A percentile compares a stretch with the other conserved stretches of the same genome.
phyloP scores from a whole-genome alignment of 805 yeast species.

The Metschnikowia similis region DNA sequence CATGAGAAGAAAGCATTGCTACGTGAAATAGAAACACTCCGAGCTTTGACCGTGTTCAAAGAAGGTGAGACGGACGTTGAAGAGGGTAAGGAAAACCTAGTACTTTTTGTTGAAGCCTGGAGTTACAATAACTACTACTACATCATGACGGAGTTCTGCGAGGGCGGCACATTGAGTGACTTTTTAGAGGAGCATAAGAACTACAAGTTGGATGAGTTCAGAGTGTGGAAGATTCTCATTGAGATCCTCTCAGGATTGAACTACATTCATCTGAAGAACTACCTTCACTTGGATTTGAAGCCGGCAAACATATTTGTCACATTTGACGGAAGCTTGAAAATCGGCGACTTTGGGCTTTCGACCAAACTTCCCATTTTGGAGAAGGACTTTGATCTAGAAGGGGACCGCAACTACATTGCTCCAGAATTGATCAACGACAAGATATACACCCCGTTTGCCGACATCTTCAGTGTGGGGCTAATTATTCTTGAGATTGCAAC shows the following conservation, averaged over 20 bases:
- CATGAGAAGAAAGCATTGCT: constrained; percentile 56
- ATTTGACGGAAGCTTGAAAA: constrained; percentile 88
- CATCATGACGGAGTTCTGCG: constrained; percentile 93
- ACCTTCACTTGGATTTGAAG: constrained; percentile 85
- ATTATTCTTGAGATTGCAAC: constrained; percentile 95
- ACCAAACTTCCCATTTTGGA: constrained; percentile 67
- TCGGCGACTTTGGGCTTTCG: constrained; percentile 97
- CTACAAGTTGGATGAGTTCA: constrained; percentile 84
- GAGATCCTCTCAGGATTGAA: constrained; percentile 77
- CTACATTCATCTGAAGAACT: constrained; percentile 69
- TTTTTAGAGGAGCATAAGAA: constrained; percentile 73
- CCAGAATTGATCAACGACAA: constrained; percentile 87
- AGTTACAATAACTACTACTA: constrained; percentile 70
- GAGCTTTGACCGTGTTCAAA: constrained; percentile 38
- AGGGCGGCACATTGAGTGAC: constrained; percentile 83
- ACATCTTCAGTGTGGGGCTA: constrained; percentile 88
- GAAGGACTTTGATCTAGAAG: constrained; percentile 81
- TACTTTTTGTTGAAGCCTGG: constrained; percentile 83
- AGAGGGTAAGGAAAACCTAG: constrained; percentile 73
- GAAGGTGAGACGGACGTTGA: constrained; percentile 39
- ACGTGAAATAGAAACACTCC: constrained; percentile 74
- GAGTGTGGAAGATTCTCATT: constrained; percentile 93
- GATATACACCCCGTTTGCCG: constrained; percentile 86
- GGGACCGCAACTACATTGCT: constrained; percentile 96
- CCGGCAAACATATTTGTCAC: constrained; percentile 94